A percentile compares a stretch with the other conserved stretches of the same genome.
Conservation (phyloP, 2,329 filamentous ascomycete genomes). For the Paraphaeosphaeria sporulosa region DNA sequence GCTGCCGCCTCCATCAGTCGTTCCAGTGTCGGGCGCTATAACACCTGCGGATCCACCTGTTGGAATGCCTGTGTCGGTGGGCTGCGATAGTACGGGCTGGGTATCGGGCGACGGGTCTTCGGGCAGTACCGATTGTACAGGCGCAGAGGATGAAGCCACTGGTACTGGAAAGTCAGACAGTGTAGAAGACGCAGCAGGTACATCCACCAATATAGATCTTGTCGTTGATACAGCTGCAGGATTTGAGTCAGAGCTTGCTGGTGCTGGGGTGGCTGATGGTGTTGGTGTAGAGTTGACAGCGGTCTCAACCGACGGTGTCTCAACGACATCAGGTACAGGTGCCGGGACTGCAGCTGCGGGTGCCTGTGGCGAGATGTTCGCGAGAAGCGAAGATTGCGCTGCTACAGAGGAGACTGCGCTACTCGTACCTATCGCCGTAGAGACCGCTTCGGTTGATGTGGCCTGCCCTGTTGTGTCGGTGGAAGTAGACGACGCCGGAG, state of each 20-base stretch:
- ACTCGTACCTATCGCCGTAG: conserved; percentile 46
- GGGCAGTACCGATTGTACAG: conserved; percentile 13
- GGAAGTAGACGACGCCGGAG: conserved; percentile 28
- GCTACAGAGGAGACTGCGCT: conserved; percentile 37
- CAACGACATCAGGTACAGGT: conserved; percentile 16
- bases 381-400: conserved; percentile 29
- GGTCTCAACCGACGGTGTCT: conserved; percentile 9
- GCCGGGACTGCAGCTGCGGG: conserved; percentile 21
- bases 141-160: conserved; percentile 15
- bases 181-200: conserved; percentile 19
- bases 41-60: conserved; percentile 37
- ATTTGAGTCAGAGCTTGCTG: conserved; percentile 43
- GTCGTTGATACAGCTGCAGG: conserved; percentile 32
- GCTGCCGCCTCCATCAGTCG: conserved; percentile 20
- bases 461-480: conserved; percentile 23
- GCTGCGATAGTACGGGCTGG: conserved; percentile 25
- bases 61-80: conserved; percentile 24
- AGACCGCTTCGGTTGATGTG: conserved; percentile 33
- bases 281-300: conserved; percentile 18
- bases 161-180: conserved; percentile 18
- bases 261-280: conserved; percentile 22
- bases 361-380: conserved; percentile 29
- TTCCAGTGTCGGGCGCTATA: conserved; percentile 36
- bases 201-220: conserved; percentile 22
- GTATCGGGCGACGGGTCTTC: conserved; percentile 12